Base-by-base conservation (phyloP, 495 filamentous ascomycete species). In the Daldinia caldariorum region DNA sequence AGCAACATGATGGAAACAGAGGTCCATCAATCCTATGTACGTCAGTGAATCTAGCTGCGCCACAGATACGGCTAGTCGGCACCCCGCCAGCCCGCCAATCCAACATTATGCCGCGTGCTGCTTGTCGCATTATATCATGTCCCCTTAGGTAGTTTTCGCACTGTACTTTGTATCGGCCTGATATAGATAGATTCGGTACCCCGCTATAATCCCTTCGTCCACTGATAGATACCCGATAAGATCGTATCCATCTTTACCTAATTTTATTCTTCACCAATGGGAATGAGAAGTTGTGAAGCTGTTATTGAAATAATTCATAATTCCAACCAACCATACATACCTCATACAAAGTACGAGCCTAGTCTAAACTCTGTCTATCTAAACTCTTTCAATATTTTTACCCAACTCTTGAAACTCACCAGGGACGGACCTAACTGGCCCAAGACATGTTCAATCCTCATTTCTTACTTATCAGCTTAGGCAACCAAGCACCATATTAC, bases 401-500 rank as follows among this genome's bases (percentile, higher is more conserved):
- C 26, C 26, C n/a, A n/a, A 26, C 26, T 26, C 26, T 26, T 26
- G 26, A 26, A 26, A 1, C 26, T 26, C n/a, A n/a, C n/a, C n/a
- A n/a, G 26, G 18, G 16, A 16, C 9, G 41, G 47, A 20, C 47
- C 47, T 51, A 20, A 51, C 26, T 51, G 20, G 20, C n/a, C 49
- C 49, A 53, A 32, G 7, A 31, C 31, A 50, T 78, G 76, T 69
- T 74, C 7, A 47, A 74, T 35, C 70, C 75, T 29, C 82, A 78
- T 10, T 65, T 87, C 78, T 62, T 91, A 79, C 59, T 85, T 58
- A 47, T 85, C 71, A 79, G 83, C 73, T 67, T 85, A 69, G 80
- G 82, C 67, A 81, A 84, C 66, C 77, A 79, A 54, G 75, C 82
- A 14, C 80, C 84, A 32, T 91, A 92, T 78, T 82, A 81, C 59